Base-by-base conservation (phyloP, 768 basidiomycete species). In the Phaffia australis region DNA sequence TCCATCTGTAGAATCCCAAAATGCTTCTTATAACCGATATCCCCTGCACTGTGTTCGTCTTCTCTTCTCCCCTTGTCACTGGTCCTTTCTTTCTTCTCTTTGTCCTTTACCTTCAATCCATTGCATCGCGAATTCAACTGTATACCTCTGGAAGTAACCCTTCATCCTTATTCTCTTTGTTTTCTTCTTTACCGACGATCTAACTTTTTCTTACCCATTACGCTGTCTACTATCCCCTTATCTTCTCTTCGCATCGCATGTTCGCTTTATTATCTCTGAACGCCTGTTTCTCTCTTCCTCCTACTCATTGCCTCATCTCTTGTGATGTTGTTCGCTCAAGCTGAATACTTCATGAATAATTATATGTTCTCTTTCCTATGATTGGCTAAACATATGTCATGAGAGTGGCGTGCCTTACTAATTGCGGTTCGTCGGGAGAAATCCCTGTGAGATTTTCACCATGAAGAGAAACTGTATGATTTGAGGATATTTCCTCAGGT, bases 61-160 rank as follows among this genome's bases (percentile, higher is more conserved):
- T 15, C 16, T n/a, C n/a, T 7, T 51, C 1, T n/a, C 27, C 35
- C 48, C 29, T 14, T 51, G 7, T 49, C 48, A 15, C n/a, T 27
- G 15, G 7, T 4, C 18, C 32, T 32, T 30, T 32, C 47, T 32
- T 48, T 18, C 46, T 49, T 30, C 51, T 46, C 11, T 46, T 3
- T 21, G 3, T 7, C 21, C 29, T 42, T 56, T 4, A 5, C 55
- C 2, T n/a, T 11, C 52, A 66, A 60, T 27, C 21, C 2, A 42
- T 3, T 18, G 23, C 19, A n/a, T 63, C 8, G 11, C 57, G n/a
- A 29, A 52, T n/a, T 9, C 30, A 57, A 23, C 3, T 42, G 21
- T 56, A 63, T 58, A 51, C 54, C 50, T 52, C 56, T 19, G 52
- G 27, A 11, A 25, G 16, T 60, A 59, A 57, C 19, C 56, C 56